These are phyloP conservation scores for Teratosphaeria gauchensis DNA, from an alignment of 2,329 filamentous ascomycete species.

Conservation along the genomic window DNA sequence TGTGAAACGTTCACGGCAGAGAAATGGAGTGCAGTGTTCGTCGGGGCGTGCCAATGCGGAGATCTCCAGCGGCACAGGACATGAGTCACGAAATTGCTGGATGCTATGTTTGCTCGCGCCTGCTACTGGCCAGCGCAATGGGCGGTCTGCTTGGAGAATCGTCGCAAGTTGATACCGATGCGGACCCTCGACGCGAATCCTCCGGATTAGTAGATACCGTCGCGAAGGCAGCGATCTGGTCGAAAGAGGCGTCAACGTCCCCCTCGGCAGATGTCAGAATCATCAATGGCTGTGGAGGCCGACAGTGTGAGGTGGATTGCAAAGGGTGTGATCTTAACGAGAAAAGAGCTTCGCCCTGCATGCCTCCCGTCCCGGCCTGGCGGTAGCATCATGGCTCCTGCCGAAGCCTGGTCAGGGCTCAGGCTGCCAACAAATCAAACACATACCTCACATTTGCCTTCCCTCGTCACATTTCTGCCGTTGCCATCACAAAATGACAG, in stretches of 20 bases:
- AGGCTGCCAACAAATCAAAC: too few species aligned
- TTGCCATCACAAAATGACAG: background rate
- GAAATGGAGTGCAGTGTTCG: background rate
- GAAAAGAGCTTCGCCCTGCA: too few species aligned
- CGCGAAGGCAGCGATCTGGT: background rate
- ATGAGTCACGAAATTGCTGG: background rate
- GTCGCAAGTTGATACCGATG: background rate
- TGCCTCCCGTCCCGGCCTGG: too few species aligned
- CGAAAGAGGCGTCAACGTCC: too few species aligned
- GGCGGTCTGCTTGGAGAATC: background rate
- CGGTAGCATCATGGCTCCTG: too few species aligned
- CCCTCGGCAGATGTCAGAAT: too few species aligned
- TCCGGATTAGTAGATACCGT: background rate
- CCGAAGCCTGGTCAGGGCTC: too few species aligned
- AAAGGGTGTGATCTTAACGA: too few species aligned
- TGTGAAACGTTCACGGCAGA: background rate
- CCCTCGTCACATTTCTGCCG: background rate
- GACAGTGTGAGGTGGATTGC: too few species aligned
- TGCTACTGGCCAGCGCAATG: background rate
- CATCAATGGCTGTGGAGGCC: too few species aligned
- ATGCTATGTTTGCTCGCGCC: background rate
- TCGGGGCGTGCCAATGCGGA: background rate
- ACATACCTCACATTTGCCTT: background rate
- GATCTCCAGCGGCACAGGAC: background rate
- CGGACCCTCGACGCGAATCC: too few species aligned